Percentiles rank a stretch among this genome's conserved stretches.
Evolutionary conservation across 139 green algal species (phyloP).

Genomic region (Limnomonas spitsbergensis): DNA sequence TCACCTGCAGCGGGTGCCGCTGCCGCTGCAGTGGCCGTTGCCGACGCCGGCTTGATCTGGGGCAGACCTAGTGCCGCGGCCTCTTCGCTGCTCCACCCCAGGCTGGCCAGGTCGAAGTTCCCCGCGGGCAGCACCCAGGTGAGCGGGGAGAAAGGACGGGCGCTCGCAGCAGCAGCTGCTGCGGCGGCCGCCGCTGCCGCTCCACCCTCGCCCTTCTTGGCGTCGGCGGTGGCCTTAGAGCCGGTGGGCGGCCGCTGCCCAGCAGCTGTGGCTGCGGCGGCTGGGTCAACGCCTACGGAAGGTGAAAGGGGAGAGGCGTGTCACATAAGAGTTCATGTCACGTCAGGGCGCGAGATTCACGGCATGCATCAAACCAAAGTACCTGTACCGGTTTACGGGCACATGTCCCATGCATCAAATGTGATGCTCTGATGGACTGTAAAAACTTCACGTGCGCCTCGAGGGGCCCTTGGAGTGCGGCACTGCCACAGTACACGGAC

Average conservation of each 20-base stretch:
- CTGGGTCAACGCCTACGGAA: neutral
- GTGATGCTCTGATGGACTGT: too few relatives aligned
- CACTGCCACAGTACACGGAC: too few relatives aligned
- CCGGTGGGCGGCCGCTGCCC: too few relatives aligned
- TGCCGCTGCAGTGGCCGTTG: neutral
- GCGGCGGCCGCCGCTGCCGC: neutral
- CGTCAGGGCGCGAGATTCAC: too few relatives aligned
- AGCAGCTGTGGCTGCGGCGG: neutral
- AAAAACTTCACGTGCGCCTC: too few relatives aligned
- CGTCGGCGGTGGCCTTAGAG: too few relatives aligned
- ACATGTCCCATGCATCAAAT: too few relatives aligned
- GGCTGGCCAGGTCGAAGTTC: slow-evolving; percentile 35
- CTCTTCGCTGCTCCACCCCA: slow-evolving; percentile 36
- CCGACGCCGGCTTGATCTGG: neutral
- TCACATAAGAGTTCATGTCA: too few relatives aligned
- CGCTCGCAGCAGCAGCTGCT: neutral
- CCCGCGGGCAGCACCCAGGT: slow-evolving; percentile 33
- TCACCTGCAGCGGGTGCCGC: neutral
- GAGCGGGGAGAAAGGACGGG: neutral
- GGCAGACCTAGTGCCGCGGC: slow-evolving; percentile 23
- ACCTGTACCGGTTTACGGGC: too few relatives aligned
- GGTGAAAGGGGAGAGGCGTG: too few relatives aligned
- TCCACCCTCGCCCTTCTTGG: neutral
- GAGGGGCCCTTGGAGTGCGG: too few relatives aligned
- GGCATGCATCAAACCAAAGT: too few relatives aligned